Conservation (phyloP, 2,329 filamentous ascomycete species). For the Cladosporium oxysporum region DNA sequence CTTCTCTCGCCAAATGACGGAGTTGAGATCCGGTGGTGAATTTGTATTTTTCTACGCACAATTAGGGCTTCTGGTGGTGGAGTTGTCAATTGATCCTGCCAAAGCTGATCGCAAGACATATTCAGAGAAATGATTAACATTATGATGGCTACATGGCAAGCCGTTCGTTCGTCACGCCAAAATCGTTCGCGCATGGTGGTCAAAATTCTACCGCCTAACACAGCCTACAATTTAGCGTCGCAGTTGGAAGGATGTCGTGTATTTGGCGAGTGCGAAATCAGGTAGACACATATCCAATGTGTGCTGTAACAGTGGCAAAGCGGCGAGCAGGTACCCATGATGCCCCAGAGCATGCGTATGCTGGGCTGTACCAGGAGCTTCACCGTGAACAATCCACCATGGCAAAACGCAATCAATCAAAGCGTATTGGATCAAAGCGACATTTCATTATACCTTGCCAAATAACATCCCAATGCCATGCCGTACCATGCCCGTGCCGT, state of each 20-base stretch:
- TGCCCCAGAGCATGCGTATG: background rate
- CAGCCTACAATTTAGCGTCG: background rate
- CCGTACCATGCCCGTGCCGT: conserved; percentile 6
- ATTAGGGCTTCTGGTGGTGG: background rate
- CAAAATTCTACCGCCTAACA: background rate
- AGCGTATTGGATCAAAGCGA: background rate
- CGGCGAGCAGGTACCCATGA: background rate
- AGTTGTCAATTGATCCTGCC: background rate
- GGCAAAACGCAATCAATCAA: background rate
- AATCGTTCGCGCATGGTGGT: background rate
- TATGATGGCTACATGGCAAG: background rate
- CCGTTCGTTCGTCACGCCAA: background rate
- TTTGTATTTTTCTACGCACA: background rate
- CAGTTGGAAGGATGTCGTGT: background rate
- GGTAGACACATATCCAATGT: background rate
- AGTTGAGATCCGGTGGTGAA: background rate
- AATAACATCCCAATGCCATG: conserved; percentile 8
- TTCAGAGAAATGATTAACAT: background rate
- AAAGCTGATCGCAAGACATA: background rate
- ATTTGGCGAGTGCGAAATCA: background rate
- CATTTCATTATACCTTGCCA: conserved; percentile 10
- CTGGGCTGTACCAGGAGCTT: background rate
- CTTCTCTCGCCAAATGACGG: background rate
- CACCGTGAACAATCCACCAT: too few species aligned
- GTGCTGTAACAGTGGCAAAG: background rate